Percentiles rank a stretch among this genome's conserved stretches.
phyloP scores from a whole-genome alignment of 805 yeast genomes.

The Nakazawaea anatomiae region DNA sequence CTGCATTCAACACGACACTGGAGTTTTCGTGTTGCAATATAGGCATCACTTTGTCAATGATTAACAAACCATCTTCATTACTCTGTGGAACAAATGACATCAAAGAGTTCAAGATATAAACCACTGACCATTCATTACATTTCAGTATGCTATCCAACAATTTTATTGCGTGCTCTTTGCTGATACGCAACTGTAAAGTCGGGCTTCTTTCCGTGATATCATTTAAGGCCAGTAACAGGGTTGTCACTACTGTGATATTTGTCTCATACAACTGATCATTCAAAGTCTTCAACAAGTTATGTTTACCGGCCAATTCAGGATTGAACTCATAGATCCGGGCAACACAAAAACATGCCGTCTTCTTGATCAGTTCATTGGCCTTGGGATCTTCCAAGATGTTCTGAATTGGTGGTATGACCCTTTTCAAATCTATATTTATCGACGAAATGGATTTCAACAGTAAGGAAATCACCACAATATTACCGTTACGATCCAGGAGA shows the following conservation, averaged over 20 bases:
- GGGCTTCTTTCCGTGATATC: conserved; percentile 56
- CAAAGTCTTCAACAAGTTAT: conserved; percentile 39
- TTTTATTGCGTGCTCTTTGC: conserved; percentile 37
- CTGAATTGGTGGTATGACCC: conserved; percentile 26
- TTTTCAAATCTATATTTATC: conserved; percentile 38
- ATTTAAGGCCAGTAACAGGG: conserved; percentile 63
- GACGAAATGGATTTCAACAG: conserved; percentile 61
- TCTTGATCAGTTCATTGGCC: conserved; percentile 54
- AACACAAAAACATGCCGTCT: conserved; percentile 63
- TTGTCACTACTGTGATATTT: conserved; percentile 57
- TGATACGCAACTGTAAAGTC: conserved; percentile 47
- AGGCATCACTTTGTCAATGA: conserved; percentile 64
- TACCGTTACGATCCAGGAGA: conserved; percentile 31
- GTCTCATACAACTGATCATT: conserved; percentile 51
- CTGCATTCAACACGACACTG: conserved; percentile 71
- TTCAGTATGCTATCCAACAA: conserved; percentile 32
- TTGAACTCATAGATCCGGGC: conserved; percentile 60
- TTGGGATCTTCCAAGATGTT: conserved; percentile 28
- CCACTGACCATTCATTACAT: conserved; percentile 71
- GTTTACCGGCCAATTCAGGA: conserved; percentile 35
- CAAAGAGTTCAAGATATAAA: conserved; percentile 58
- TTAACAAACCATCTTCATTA: conserved; percentile 54
- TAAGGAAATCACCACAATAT: conserved; percentile 41
- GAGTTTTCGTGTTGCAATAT: conserved; percentile 76
- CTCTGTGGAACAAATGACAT: conserved; percentile 67